Percentiles rank a stretch among this genome's conserved stretches.
Conservation (phyloP, 768 basidiomycete species). For the Udeniomyces megalosporus region DNA sequence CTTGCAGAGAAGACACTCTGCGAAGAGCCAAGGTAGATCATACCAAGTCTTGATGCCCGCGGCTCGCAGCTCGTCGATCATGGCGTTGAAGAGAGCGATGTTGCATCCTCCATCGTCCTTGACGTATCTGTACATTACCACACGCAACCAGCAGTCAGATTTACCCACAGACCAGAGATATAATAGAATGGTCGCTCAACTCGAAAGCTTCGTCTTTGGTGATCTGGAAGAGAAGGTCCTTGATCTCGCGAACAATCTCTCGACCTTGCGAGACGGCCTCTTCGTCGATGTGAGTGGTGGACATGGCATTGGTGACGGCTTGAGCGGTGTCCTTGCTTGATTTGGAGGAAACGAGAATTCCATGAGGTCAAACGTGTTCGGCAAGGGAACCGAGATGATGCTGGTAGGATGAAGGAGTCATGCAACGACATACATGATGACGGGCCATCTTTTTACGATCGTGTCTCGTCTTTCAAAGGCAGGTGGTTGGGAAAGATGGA, state of each 20-base stretch:
- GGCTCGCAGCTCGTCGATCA: constrained; percentile 40
- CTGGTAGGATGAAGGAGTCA: background rate
- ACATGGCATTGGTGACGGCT: background rate
- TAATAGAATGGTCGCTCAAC: background rate
- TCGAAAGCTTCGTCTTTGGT: background rate
- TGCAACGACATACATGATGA: background rate
- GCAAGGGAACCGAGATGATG: background rate
- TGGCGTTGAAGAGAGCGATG: constrained; percentile 56
- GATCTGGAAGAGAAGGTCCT: background rate
- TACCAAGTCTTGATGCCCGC: constrained; percentile 61
- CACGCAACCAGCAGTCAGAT: background rate
- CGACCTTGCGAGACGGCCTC: background rate
- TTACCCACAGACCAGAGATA: background rate
- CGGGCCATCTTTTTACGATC: constrained; percentile 8
- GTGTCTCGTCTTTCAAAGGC: constrained; percentile 2
- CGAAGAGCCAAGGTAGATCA: constrained; percentile 85
- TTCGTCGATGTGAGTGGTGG: background rate
- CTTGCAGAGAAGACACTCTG: constrained; percentile 48
- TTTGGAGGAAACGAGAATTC: no score
- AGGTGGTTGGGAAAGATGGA: background rate
- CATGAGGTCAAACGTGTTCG: no score
- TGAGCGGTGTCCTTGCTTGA: background rate
- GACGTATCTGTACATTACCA: constrained; percentile 29
- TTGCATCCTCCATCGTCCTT: constrained; percentile 59
- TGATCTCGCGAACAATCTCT: constrained; percentile 3